Base-by-base conservation (phyloP, 2,329 filamentous ascomycete genomes). In the Fusarium sp. region DNA sequence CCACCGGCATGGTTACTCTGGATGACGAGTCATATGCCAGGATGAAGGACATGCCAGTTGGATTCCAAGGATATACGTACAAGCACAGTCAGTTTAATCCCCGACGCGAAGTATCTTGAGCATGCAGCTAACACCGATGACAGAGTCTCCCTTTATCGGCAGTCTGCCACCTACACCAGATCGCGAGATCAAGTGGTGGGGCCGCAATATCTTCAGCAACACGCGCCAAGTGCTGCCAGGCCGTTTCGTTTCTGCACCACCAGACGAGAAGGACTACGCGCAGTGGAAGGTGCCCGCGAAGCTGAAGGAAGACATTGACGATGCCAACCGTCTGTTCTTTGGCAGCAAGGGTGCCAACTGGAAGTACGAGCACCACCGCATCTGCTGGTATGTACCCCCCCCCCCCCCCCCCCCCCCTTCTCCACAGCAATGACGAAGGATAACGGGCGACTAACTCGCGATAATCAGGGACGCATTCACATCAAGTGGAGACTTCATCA, bases 391-490 rank as follows among this genome's bases (percentile, higher is more conserved):
- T 76, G 84, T 78, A 7, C 3, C 7, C 7, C 14, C 17, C 6
- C 40, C 17, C 6, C 40, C 3, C 7, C 7, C 14, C 17, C 6
- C 40, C 3, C 7, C 7, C 14, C 17, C 6, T 30, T 46, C 20
- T 35, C 46, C 40, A 28, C 35, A 22, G 52, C 22, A 35, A 61
- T 17, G 22, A 20, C 41, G 26, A 26, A 26, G 26, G 26, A 26
- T 26, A 26, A 9, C 33, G 33, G 28, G 32, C 39, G 19, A 56
- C 65, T 67, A 28, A 66, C 62, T 17, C 7, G 19, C n/a, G 33
- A 46, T 33, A 32, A 33, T 47, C 55, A 90, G 89, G 89, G 89
- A 91, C 66, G 89, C 88, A 11, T 86, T 90, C 70, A 89, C 87
- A 0, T 83, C 86, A 4, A 87, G 81, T 71, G 81, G 82, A 22